Percentiles rank a stretch among this genome's conserved stretches.
Evolutionary conservation across 352 stramenopile species (phyloP).

Genomic region (Phytophthora citricola): DNA sequence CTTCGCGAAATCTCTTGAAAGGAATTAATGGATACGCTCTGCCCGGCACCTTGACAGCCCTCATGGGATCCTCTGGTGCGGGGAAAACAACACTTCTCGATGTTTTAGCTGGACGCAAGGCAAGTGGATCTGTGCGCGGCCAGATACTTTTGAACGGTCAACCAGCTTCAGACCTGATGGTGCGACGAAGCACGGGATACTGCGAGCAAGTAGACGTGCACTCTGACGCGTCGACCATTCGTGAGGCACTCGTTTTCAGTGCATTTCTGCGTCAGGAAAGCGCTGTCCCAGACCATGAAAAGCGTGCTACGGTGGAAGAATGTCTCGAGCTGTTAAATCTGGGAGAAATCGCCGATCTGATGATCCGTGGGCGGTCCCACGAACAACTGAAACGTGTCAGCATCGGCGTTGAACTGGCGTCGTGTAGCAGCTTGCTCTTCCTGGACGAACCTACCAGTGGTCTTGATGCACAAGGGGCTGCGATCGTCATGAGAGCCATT

Average conservation of each 20-base stretch:
- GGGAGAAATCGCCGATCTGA: conserved; percentile 25
- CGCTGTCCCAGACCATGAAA: conserved; percentile 29
- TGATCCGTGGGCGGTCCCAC: conserved; percentile 37
- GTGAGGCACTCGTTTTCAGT: conserved; percentile 90
- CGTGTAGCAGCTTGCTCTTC: conserved; percentile 77
- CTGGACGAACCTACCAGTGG: conserved; percentile 64
- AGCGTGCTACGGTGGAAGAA: conserved; percentile 38
- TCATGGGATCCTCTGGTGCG: conserved; percentile 70
- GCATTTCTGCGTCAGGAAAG: conserved; percentile 65
- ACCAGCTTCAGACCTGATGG: conserved; percentile 27
- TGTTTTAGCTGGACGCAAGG: conserved; percentile 91
- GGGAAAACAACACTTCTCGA: conserved; percentile 94
- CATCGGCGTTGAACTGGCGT: conserved; percentile 89
- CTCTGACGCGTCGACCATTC: conserved; percentile 79
- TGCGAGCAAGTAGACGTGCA: conserved; percentile 89
- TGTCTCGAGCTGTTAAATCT: conserved; percentile 43
- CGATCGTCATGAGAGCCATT: conserved; percentile 15
- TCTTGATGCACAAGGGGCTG: conserved; percentile 87
- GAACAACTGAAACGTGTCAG: conserved; percentile 50
- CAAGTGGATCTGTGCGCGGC: conserved; percentile 60
- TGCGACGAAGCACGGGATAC: conserved; percentile 43
- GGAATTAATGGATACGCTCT: conserved; percentile 42
- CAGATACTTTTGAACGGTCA: conserved; percentile 50
- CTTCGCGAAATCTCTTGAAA: conserved; percentile 58
- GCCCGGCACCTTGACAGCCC: conserved; percentile 54